phyloP scores from a whole-genome alignment of 2,329 filamentous ascomycete species.

The Endoconidiophora laricicola region DNA sequence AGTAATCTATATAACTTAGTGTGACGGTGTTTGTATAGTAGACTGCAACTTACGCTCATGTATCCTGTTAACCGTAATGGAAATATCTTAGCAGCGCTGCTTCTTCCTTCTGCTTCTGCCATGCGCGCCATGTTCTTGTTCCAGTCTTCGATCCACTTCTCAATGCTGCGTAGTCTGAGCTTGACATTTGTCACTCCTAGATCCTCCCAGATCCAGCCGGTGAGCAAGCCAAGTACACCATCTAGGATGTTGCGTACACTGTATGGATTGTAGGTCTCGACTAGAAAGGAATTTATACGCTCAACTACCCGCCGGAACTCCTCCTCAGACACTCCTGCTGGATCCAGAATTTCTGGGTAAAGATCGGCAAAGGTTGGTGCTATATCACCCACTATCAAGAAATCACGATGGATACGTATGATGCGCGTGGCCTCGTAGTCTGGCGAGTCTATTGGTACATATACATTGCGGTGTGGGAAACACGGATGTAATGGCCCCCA shows the following conservation, averaged over 20 bases:
- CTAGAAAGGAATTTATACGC: slow-evolving; percentile 61
- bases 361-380: slow-evolving; percentile 88
- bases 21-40: not conserved
- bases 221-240: slow-evolving; percentile 59
- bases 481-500: slow-evolving; percentile 94
- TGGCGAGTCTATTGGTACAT: slow-evolving; percentile 62
- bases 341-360: slow-evolving; percentile 90
- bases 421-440: slow-evolving; percentile 69
- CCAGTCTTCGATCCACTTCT: slow-evolving; percentile 75
- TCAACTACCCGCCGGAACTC: slow-evolving; percentile 74
- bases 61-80: slow-evolving; percentile 71
- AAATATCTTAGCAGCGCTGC: slow-evolving; percentile 52
- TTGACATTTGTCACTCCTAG: slow-evolving; percentile 64
- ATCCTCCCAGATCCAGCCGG: slow-evolving; percentile 93
- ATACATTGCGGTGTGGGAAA: slow-evolving; percentile 82
- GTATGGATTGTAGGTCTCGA: slow-evolving; percentile 67
- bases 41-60: slow-evolving; percentile 46
- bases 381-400: slow-evolving; percentile 75
- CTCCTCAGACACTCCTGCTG: slow-evolving; percentile 61
- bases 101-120: slow-evolving; percentile 31
- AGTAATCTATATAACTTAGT: not conserved
- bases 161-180: slow-evolving; percentile 48
- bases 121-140: slow-evolving; percentile 53
- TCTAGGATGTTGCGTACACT: slow-evolving; percentile 64
- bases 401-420: slow-evolving; percentile 82